Percentiles rank a stretch among this genome's conserved stretches.
phyloP scores from a whole-genome alignment of 192 early-diverging fungal species.

The Coemansia guatemalensis region DNA sequence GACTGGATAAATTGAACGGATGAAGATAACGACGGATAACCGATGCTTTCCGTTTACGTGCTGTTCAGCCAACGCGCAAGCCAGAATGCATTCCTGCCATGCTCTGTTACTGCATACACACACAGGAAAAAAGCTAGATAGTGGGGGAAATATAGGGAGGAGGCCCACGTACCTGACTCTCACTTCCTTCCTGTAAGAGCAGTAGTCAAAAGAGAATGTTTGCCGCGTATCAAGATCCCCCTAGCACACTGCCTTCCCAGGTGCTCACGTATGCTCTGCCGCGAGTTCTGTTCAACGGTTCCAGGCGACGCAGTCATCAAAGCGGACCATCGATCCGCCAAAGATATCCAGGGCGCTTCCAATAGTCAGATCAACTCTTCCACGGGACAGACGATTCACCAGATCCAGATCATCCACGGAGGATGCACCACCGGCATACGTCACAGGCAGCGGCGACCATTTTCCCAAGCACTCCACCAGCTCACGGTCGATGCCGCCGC shows the following conservation, averaged over 20 bases:
- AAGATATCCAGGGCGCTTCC: conserved; percentile 98
- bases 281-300: conserved; percentile 37
- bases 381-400: conserved; percentile 74
- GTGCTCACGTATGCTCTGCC: not conserved
- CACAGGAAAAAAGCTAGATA: not conserved
- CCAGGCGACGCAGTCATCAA: conserved; percentile 79
- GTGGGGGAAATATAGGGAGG: too few species aligned
- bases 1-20: not conserved
- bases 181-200: not conserved
- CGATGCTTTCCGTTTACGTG: not conserved
- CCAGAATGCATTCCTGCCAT: not conserved
- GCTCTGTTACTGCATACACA: not conserved
- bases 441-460: conserved; percentile 86
- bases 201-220: not conserved
- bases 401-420: conserved; percentile 71
- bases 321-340: conserved; percentile 82
- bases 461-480: conserved; percentile 78
- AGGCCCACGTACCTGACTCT: not conserved
- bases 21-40: not conserved
- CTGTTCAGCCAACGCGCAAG: not conserved
- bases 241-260: too few species aligned
- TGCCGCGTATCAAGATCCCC: not conserved
- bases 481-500: conserved; percentile 86
- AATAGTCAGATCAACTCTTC: conserved; percentile 89
- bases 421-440: conserved; percentile 87